Percentiles rank a stretch among this genome's conserved stretches.
Conservation (phyloP, 495 filamentous ascomycete species). For the Podospora bellae-mahoneyi region DNA sequence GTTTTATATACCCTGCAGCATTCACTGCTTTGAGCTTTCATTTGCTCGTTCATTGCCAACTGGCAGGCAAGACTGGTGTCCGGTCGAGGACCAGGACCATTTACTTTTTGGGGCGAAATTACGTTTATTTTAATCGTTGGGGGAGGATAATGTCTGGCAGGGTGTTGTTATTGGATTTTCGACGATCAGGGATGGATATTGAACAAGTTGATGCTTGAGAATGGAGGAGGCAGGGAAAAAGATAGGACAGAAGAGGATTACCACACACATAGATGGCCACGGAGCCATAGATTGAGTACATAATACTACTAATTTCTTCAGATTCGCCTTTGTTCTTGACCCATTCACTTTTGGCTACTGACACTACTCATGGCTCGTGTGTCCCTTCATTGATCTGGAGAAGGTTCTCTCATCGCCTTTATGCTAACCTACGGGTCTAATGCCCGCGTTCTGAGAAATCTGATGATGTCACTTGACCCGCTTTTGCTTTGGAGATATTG, state of each 20-base stretch:
- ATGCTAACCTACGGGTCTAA: no score
- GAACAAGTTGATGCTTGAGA: not conserved
- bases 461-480: no score
- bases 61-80: not conserved
- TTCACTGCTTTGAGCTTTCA: conserved; percentile 6
- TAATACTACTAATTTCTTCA: not conserved
- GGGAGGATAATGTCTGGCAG: not conserved
- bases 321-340: no score
- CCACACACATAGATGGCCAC: not conserved
- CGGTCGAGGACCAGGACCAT: not conserved
- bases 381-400: no score
- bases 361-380: no score
- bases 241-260: not conserved
- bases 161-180: not conserved
- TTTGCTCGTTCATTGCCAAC: not conserved
- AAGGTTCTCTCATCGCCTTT: no score
- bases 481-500: no score
- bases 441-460: no score
- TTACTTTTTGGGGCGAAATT: not conserved
- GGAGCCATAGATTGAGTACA: not conserved
- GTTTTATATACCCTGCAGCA: conserved; percentile 20
- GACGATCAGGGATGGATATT: not conserved
- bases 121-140: not conserved
- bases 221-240: not conserved
- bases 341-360: no score